Evolutionary conservation across 2,329 filamentous ascomycete species (phyloP), one percentile per base, ranked within the genome.

Genomic region (Podosphaera fusca): DNA sequence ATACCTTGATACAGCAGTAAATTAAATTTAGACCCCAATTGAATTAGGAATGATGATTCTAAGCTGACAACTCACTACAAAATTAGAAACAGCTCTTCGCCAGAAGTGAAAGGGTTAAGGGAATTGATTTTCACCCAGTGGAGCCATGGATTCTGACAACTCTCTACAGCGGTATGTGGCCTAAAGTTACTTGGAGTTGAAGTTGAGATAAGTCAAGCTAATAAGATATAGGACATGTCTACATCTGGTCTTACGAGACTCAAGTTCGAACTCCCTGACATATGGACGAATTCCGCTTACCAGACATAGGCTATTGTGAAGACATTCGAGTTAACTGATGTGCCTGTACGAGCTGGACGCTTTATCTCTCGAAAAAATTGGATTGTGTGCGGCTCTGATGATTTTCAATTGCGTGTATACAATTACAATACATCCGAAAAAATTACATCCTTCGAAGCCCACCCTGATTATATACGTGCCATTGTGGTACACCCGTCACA

Each of bases 351-450:
- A 71, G 92, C 92, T 61, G 92, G 92, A 67, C 86, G 92, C 65
- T 98, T 98, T 71, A 81, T 98, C 67, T 87, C 92, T 64, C 81
- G 92, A 66, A 98, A 98, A 81, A 98, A 96, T 72, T 98, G 92
- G 92, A 94, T 95, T 65, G 87, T 94, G 57, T 92, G 87, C 72
- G 92, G 92, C 67, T 90, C 84, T 63, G 87, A 94, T 73, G 87
- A 95, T 74, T 98, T 94, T 73, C 78, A 81, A 68, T 70, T 81
- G 60, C 85, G 90, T 64, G 86, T 94, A 61, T 94, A 95, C 79
- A 96, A 98, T 75, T 98, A 96, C 78, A 96, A 98, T 74, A 98
- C 92, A 56, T 94, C 87, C 59, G 92, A 98, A 73, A 96, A 95
- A 79, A 92, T 96, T 67, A 90, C 88, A 56, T 86, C 86, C 14